Base-by-base conservation (phyloP, 371 early-diverging fungal genomes). In the Syncephalastrum monosporum region DNA sequence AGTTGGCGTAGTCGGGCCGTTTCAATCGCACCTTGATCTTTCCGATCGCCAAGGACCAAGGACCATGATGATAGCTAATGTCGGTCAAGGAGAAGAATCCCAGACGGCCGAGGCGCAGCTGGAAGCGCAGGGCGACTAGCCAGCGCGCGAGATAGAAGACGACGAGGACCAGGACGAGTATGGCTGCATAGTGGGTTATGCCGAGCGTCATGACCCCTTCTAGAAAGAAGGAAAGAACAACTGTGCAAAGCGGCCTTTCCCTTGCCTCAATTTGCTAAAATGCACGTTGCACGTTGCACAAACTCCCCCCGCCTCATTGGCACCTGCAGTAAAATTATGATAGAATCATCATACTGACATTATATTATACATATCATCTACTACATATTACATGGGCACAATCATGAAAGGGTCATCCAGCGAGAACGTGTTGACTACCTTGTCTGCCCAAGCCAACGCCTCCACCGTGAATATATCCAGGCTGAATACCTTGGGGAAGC, bases 31-130 rank as follows among this genome's bases (percentile, higher is more conserved):
- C 25, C 33, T 79, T 79, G 13, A 79, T 57, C 55, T 68, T 75
- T n/a, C 74, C 79, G 24, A 75, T 52, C n/a, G 61, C 52, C 41
- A 75, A 44, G 14, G 69, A 64, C 63, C 65, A 67, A 54, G 53
- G 47, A 25, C 56, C 49, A 38, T 71, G 73, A 56, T 71, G 69
- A 44, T 79, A 79, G 4, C 55, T 67, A 50, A 75, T 65, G 41
- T 67, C 59, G 24, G 54, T 67, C 46, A 79, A 64, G 17, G 79
- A 79, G 45, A 75, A 68, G 56, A 79, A 72, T 3, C 79, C 79
- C 25, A 79, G 53, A 21, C 63, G 65, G 14, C 69, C 68, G 60
- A 75, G 72, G 19, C 64, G 58, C 44, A 75, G 56, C 17, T 74
- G 76, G 57, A 69, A 79, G 45, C 69, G 68, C 41, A 72, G 29